Conservation (phyloP, 2,329 filamentous ascomycete species). For the Didymellaceae sp. region DNA sequence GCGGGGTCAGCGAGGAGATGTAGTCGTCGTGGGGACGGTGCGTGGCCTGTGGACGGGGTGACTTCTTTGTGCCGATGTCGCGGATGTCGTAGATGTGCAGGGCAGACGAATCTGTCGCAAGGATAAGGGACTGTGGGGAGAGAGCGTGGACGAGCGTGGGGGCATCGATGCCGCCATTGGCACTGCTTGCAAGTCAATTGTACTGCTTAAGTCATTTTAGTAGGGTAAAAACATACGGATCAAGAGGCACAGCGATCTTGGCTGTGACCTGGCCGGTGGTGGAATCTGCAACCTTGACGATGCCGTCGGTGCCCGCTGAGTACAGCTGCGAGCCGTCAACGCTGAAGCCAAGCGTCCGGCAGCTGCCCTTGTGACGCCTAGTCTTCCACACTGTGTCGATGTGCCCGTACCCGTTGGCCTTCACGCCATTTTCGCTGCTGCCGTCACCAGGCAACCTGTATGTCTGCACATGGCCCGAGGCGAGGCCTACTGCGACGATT, state of each 20-base stretch:
- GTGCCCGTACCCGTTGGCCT: constrained; percentile 69
- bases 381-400: constrained; percentile 89
- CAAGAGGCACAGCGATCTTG: constrained; percentile 77
- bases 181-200: constrained; percentile 32
- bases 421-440: constrained; percentile 57
- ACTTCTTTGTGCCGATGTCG: constrained; percentile 54
- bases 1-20: constrained; percentile 82
- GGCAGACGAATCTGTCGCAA: constrained; percentile 88
- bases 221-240: constrained; percentile 38
- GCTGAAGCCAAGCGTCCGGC: constrained; percentile 79
- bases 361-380: constrained; percentile 90
- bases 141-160: constrained; percentile 83
- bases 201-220: too few species aligned
- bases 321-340: constrained; percentile 75
- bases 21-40: constrained; percentile 92
- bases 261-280: constrained; percentile 72
- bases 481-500: constrained; percentile 83
- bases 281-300: constrained; percentile 66
- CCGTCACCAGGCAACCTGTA: constrained; percentile 72
- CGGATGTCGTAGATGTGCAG: constrained; percentile 89
- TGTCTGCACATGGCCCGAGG: constrained; percentile 83
- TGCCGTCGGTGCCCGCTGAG: constrained; percentile 66
- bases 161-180: constrained; percentile 64
- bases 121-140: constrained; percentile 84
- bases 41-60: constrained; percentile 72